Evolutionary conservation across 1,139 yeast species (phyloP), one percentile per base, ranked within the genome.

Genomic region (Meyerozyma smithsonii): DNA sequence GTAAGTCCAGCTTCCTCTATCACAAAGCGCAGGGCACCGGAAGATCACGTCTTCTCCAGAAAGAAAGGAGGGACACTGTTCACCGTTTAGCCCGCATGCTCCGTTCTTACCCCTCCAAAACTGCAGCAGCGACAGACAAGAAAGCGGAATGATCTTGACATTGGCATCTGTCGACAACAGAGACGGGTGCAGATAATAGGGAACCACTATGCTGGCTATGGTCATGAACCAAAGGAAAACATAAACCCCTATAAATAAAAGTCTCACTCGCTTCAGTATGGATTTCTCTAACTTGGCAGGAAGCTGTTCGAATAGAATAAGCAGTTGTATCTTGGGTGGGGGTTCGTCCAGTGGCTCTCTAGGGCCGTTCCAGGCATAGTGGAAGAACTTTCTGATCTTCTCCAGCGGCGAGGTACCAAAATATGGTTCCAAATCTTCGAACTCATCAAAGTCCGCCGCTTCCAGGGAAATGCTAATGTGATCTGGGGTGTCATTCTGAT

Each of bases 21-120:
- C 87, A 61, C 97, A 90, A 30, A 89, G 67, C 0, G 97, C 95
- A 0, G 97, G 96, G 59, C 97, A 90, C 49, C 89, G 69, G 52
- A 90, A 73, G 8, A 74, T 59, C 16, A 83, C 68, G 34, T 81
- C 82, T 28, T 69, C 54, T 10, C 55, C 58, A 2, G 54, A 55
- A 8, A 63, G 55, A 1, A 61, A 57, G 25, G 67, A 59, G 1
- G 78, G 76, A 61, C 97, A 90, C 6, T 63, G 49, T 16, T 65
- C 61, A 1, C 82, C 96, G 50, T 83, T 66, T 7, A 84, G 50
- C 0, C 97, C 97, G 66, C 97, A 90, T 1, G 66, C 72, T 4
- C 77, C 81, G 52, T 86, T 84, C 44, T 77, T 79, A 0, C 96
- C 96, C 35, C 55, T 62, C 96, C 96, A 88, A 39, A 83, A 62